phyloP scores from a whole-genome alignment of 1,284 basidiomycete species.

The Malassezia caprae region DNA sequence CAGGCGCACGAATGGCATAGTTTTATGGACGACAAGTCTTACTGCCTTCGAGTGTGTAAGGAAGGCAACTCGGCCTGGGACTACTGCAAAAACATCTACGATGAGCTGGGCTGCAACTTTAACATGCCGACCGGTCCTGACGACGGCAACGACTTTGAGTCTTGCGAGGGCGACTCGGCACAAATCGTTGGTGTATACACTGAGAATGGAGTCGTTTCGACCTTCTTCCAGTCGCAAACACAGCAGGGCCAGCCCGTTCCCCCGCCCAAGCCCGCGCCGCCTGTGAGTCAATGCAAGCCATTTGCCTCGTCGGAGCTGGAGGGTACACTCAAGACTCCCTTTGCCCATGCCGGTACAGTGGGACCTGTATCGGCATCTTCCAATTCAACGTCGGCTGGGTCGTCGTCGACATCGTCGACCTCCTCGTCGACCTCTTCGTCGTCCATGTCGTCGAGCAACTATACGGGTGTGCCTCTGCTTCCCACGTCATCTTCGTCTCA shows the following conservation, averaged over 20 bases:
- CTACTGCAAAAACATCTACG: constrained; percentile 43
- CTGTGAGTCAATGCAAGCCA: constrained; percentile 1
- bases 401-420: constrained; percentile 1
- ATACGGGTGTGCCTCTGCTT: not conserved
- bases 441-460: not conserved
- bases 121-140: constrained; percentile 38
- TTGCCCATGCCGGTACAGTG: not conserved
- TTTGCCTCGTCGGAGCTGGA: constrained; percentile 5
- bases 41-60: constrained; percentile 41
- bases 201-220: constrained; percentile 19
- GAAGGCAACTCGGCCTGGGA: constrained; percentile 24
- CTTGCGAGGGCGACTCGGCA: constrained; percentile 32
- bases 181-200: constrained; percentile 36
- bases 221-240: constrained; percentile 35
- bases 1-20: constrained; percentile 33
- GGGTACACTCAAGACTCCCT: constrained; percentile 7
- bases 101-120: constrained; percentile 38
- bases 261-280: constrained; percentile 2
- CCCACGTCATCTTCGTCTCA: not conserved
- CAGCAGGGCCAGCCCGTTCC: not conserved
- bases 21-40: constrained; percentile 37
- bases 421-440: not conserved
- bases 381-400: not conserved
- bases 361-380: not conserved
- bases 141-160: constrained; percentile 29